These are phyloP conservation scores for Cyberlindnera veronae DNA, from an alignment of 805 yeast species.

Conservation along the genomic window DNA sequence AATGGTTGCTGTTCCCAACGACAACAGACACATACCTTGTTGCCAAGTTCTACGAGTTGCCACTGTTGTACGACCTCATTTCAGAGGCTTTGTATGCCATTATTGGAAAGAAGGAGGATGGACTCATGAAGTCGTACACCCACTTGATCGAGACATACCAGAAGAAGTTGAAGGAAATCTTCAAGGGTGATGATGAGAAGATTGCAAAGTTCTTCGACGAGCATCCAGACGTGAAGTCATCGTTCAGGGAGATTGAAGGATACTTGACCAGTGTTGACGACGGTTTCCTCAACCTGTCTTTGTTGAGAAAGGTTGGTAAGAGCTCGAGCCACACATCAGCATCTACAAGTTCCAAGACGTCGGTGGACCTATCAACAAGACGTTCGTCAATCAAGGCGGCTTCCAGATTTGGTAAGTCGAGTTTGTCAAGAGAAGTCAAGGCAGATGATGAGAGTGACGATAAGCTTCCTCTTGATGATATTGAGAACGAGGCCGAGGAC, in stretches of 20 bases:
- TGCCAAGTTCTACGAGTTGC: slow-evolving; percentile 65
- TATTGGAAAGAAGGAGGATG: slow-evolving; percentile 63
- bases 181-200: slow-evolving; percentile 24
- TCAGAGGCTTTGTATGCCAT: slow-evolving; percentile 67
- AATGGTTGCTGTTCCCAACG: slow-evolving; percentile 69
- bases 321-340: slow-evolving; percentile 13
- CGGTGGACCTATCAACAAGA: slow-evolving; percentile 13
- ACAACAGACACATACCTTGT: slow-evolving; percentile 59
- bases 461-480: slow-evolving; percentile 6
- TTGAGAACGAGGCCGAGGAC: slow-evolving; percentile 13
- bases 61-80: slow-evolving; percentile 65
- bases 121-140: slow-evolving; percentile 30
- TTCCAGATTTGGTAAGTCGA: slow-evolving; percentile 23
- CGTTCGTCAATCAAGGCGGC: slow-evolving; percentile 9
- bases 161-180: slow-evolving; percentile 20
- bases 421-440: slow-evolving; percentile 24
- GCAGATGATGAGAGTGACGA: slow-evolving; percentile 21
- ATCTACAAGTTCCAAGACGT: slow-evolving; percentile 7
- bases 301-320: slow-evolving; percentile 46
- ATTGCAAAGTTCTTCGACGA: slow-evolving; percentile 23
- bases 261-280: slow-evolving; percentile 61
- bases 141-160: slow-evolving; percentile 27
- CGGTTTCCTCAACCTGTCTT: slow-evolving; percentile 55
- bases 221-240: slow-evolving; percentile 29
- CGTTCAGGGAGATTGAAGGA: slow-evolving; percentile 48